phyloP scores from a whole-genome alignment of 2,329 filamentous ascomycete species.

The Diaporthe aspalathi region DNA sequence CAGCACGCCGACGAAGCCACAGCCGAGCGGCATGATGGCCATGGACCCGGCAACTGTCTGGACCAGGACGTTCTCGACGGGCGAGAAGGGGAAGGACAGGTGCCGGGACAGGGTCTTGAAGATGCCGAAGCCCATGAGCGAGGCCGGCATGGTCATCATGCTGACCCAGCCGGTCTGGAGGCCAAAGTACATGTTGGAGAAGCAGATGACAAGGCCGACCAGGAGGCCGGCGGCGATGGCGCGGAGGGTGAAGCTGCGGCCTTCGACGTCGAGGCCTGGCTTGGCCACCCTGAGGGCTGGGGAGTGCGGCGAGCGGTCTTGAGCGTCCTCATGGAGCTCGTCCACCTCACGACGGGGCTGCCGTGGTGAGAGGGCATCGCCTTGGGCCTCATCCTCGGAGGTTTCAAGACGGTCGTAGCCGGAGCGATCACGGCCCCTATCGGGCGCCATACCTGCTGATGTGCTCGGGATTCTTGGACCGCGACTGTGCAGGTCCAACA shows the following conservation, averaged over 20 bases:
- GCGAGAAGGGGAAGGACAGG: slow-evolving; percentile 84
- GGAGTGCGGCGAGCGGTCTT: not conserved
- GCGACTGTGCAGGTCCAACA: slow-evolving; percentile 1
- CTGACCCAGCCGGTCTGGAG: slow-evolving; percentile 73
- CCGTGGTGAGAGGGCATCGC: not conserved
- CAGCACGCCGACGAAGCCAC: slow-evolving; percentile 91
- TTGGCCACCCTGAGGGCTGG: slow-evolving; percentile 12
- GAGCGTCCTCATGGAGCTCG: not conserved
- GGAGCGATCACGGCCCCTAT: slow-evolving; percentile 29
- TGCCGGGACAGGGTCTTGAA: slow-evolving; percentile 83
- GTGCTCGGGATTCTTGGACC: not conserved
- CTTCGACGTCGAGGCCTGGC: slow-evolving; percentile 49
- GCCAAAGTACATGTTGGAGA: slow-evolving; percentile 99
- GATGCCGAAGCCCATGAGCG: slow-evolving; percentile 92
- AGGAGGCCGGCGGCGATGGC: slow-evolving; percentile 82
- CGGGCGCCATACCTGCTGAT: slow-evolving; percentile 33
- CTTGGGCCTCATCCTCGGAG: not conserved
- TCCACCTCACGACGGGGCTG: not conserved
- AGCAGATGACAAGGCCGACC: slow-evolving; percentile 92
- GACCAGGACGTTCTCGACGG: slow-evolving; percentile 95
- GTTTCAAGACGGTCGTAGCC: not conserved
- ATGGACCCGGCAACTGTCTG: slow-evolving; percentile 96
- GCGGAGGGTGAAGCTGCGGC: slow-evolving; percentile 84
- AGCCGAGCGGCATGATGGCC: slow-evolving; percentile 95
- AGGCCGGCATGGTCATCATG: slow-evolving; percentile 97